A percentile compares a stretch with the other conserved stretches of the same genome.
These are phyloP conservation scores for Solanum sejunctum DNA, from an alignment of 257 asterid species.

Conservation along the genomic window DNA sequence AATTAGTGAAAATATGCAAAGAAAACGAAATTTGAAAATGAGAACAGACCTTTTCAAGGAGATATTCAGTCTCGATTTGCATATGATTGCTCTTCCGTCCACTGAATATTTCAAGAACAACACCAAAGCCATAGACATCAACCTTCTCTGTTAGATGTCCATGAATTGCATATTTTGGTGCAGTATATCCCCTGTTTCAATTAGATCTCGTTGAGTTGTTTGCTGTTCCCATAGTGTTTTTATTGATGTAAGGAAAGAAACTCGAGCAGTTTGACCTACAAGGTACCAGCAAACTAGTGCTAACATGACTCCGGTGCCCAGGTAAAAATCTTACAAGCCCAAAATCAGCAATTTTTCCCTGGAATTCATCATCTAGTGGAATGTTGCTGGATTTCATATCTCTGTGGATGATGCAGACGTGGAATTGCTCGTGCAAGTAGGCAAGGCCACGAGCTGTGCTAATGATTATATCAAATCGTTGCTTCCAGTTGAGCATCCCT, in stretches of 20 bases:
- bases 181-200: constrained; percentile 61
- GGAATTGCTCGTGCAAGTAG: constrained; percentile 68
- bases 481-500: constrained; percentile 67
- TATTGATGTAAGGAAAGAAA: not conserved
- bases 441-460: constrained; percentile 74
- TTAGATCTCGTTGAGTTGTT: not conserved
- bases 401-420: constrained; percentile 60
- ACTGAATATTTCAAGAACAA: constrained; percentile 52
- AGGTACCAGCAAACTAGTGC: constrained; percentile 85
- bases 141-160: constrained; percentile 84
- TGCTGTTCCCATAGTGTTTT: not conserved
- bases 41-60: constrained; percentile 49
- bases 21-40: not conserved
- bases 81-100: constrained; percentile 52
- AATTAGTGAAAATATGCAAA: not conserved
- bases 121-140: constrained; percentile 68
- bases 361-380: constrained; percentile 47
- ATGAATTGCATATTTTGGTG: constrained; percentile 72
- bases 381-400: constrained; percentile 72
- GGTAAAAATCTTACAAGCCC: constrained; percentile 77
- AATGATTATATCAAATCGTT: constrained; percentile 48
- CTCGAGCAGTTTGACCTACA: constrained; percentile 28
- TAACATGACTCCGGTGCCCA: constrained; percentile 58
- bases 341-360: constrained; percentile 67
- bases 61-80: constrained; percentile 39